These are phyloP conservation scores for Astrothelium macrocarpum DNA, from an alignment of 495 filamentous ascomycete species.

Conservation along the genomic window DNA sequence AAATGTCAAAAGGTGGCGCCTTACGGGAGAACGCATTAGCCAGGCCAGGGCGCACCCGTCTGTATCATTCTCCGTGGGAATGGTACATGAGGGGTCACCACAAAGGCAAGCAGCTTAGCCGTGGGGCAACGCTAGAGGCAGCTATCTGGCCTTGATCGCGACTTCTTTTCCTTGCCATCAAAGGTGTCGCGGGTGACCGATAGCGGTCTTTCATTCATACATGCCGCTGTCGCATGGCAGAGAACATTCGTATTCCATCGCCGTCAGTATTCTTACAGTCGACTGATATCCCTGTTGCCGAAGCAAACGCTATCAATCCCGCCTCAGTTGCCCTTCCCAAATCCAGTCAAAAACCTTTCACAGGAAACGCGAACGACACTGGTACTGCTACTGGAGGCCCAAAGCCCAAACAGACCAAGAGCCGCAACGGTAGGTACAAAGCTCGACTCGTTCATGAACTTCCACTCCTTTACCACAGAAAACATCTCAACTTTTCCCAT, in stretches of 20 bases:
- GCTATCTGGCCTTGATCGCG: background rate
- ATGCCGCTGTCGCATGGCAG: conserved; percentile 29
- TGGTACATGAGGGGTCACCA: background rate
- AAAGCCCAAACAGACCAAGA: conserved; percentile 74
- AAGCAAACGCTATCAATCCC: conserved; percentile 19
- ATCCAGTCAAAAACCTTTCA: conserved; percentile 4
- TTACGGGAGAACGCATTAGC: background rate
- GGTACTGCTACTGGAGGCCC: conserved; percentile 20
- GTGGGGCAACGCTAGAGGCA: background rate
- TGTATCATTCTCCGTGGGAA: background rate
- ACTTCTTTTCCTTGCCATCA: background rate
- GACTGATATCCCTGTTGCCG: conserved; percentile 18
- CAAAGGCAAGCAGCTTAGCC: background rate
- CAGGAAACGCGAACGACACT: conserved; percentile 9
- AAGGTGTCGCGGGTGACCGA: background rate
- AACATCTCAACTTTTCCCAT: background rate
- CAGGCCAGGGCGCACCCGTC: background rate
- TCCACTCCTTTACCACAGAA: background rate
- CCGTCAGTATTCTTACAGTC: conserved; percentile 50
- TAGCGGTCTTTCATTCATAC: background rate
- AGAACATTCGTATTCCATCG: conserved; percentile 54
- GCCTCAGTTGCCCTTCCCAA: conserved; percentile 23
- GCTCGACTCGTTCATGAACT: conserved; percentile 7
- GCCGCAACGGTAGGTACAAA: conserved; percentile 61
- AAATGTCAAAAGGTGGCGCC: background rate